These are phyloP conservation scores for Ophiostoma sp. DNA, from an alignment of 2,329 filamentous ascomycete species.

Conservation along the genomic window DNA sequence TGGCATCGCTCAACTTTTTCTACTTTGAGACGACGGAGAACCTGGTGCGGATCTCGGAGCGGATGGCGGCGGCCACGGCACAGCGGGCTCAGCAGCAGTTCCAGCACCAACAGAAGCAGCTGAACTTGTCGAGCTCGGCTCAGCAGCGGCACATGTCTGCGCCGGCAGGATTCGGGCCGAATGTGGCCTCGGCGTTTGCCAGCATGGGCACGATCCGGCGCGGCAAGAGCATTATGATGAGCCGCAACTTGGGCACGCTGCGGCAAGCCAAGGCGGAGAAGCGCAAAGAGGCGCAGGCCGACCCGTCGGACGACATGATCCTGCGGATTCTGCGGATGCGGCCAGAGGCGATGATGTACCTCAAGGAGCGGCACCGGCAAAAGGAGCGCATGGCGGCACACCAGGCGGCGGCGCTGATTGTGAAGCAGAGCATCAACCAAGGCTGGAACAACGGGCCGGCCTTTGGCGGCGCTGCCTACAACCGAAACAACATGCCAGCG, in stretches of 20 bases:
- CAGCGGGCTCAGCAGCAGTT: conserved; percentile 68
- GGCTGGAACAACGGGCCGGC: conserved; percentile 44
- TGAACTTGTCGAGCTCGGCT: conserved; percentile 29
- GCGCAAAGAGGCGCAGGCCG: conserved; percentile 88
- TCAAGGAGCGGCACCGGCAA: conserved; percentile 85
- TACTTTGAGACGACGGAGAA: conserved; percentile 92
- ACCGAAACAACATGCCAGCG: conserved; percentile 44
- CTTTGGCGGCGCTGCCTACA: conserved; percentile 40
- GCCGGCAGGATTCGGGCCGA: conserved; percentile 46
- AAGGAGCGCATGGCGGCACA: conserved; percentile 89
- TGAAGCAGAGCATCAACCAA: conserved; percentile 75
- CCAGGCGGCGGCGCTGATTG: conserved; percentile 88
- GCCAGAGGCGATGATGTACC: conserved; percentile 78
- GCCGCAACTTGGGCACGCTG: conserved; percentile 92
- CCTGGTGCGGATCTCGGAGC: conserved; percentile 88
- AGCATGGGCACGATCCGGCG: conserved; percentile 63
- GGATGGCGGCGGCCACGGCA: conserved; percentile 85
- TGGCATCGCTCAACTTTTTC: conserved; percentile 96
- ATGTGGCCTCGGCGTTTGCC: conserved; percentile 50
- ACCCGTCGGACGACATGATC: conserved; percentile 98
- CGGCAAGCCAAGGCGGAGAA: conserved; percentile 93
- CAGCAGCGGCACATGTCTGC: conserved; percentile 48
- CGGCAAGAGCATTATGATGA: conserved; percentile 84
- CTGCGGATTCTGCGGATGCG: conserved; percentile 90
- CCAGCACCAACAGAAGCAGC: conserved; percentile 58